Evolutionary conservation across 2,329 filamentous ascomycete genomes (phyloP), one percentile per base, ranked within the genome.

Genomic region (Apiospora hydei): DNA sequence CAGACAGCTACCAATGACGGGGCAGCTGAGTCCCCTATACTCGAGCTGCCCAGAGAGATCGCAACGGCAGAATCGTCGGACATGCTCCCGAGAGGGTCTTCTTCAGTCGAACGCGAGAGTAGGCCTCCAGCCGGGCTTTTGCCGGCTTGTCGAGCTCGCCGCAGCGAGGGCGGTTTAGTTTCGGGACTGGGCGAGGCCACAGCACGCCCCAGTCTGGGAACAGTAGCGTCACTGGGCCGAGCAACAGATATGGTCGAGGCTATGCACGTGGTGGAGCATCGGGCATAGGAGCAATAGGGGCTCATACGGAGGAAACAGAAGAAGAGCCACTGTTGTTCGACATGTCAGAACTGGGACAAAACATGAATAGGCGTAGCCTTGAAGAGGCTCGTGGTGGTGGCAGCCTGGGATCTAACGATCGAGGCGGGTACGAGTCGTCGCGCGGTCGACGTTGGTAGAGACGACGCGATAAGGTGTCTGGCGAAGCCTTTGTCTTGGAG

Each of bases 291-390:
- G 84, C 85, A 67, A 81, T 83, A 0, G 83, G 85, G 10, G 78
- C 79, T 0, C 81, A 83, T 11, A 85, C 89, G 64, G 82, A 83
- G 69, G 88, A 88, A 7, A 81, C 85, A 34, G 90, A 92, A 73
- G 92, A 93, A 71, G 92, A 94, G 77, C 46, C 90, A 0, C 81
- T 94, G 13, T 85, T 94, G 13, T 94, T 94, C 80, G 90, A 92
- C 74, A 90, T 94, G 85, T 93, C 90, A 47, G 92, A 94, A 80
- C 88, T 93, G 78, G 90, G 90, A 75, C 84, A 88, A 18, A 78
- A 80, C 24, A 86, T 87, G 71, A 86, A 87, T 64, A 84, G 89
- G 73, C 85, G 88, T 74, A 91, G 88, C 75, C 79, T 91, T 10
- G 90, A 92, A 75, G 89, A 91, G 73, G 82, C 81, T 1, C 80